Evolutionary conservation across 805 yeast species (phyloP), one percentile per base, ranked within the genome.

Genomic region (Ogataea angusta): DNA sequence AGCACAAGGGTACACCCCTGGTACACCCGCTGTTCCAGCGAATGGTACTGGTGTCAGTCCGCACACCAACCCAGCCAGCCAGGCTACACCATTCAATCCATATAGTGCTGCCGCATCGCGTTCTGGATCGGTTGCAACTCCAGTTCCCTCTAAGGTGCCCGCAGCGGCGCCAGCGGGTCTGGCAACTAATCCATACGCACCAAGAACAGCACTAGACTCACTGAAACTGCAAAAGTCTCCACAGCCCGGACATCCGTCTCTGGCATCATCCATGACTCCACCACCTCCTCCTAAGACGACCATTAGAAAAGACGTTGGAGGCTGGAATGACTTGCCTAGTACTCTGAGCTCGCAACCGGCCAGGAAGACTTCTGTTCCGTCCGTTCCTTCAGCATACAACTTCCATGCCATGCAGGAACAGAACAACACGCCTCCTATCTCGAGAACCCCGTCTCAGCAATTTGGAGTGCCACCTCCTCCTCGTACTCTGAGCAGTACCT

Each of bases 251-350:
- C 36, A 41, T 7, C 29, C 44, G 6, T 32, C 42, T 9, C 28
- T 47, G 10, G 40, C 45, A 13, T 31, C 37, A 10, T 10, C 43
- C 22, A 46, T 58, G 15, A 40, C 59, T 10, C 62, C 63, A 32
- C 52, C 50, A 31, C 52, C 50, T 34, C 50, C 49, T 8, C 57
- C 59, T 16, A 49, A 48, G 16, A 47, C 58, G 9, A 62, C 57
- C 18, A 51, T 48, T 44, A 73, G 70, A 42, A 63, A 61, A 39
- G 76, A 76, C 30, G 75, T 75, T 27, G 85, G 80, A 27, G 87
- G 86, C 3, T 81, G 88, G 87, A 81, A 80, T 52, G 86, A 80
- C 54, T 63, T 82, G 45, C 87, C 88, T 36, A 70, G 75, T 9
- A 63, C 70, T 21, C 34, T 64, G 42, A 53, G 59, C 24, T 19